Conservation (phyloP, 2,329 filamentous ascomycete genomes). For the Podosphaera aphanis region DNA sequence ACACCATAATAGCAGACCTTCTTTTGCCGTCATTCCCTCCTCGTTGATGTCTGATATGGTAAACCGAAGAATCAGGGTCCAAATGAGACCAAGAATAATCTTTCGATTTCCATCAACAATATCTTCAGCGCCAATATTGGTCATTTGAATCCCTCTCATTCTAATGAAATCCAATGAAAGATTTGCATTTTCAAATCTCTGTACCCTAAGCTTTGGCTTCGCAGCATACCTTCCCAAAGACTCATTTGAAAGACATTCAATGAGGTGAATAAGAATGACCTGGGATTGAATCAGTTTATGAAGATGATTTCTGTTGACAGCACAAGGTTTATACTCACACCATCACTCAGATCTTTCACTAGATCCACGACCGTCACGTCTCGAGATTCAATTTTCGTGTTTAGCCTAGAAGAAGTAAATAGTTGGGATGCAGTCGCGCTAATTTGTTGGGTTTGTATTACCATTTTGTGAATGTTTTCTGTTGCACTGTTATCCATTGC, state of each 20-base stretch:
- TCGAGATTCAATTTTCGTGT: conserved; percentile 71
- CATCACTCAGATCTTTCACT: conserved; percentile 74
- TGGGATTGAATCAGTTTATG: conserved; percentile 19
- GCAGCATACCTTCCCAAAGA: conserved; percentile 91
- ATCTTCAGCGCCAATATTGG: conserved; percentile 94
- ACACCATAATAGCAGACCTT: conserved; percentile 87
- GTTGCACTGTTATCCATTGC: conserved; percentile 59
- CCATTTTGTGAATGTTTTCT: conserved; percentile 99
- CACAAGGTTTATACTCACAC: conserved; percentile 33
- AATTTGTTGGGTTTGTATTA: too few relatives aligned
- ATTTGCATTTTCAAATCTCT: conserved; percentile 96
- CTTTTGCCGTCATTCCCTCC: conserved; percentile 92
- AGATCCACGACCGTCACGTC: conserved; percentile 66
- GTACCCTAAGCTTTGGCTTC: conserved; percentile 85
- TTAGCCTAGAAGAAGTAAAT: conserved; percentile 41
- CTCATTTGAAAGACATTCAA: conserved; percentile 86
- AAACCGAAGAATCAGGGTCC: conserved; percentile 92
- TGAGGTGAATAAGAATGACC: conserved; percentile 87
- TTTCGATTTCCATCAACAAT: conserved; percentile 95
- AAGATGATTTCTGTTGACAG: neutral
- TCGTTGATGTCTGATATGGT: conserved; percentile 98
- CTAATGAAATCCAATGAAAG: conserved; percentile 85
- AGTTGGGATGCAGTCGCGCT: conserved; percentile 1
- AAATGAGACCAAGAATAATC: conserved; percentile 91
- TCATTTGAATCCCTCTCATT: conserved; percentile 79